These are phyloP conservation scores for Metschnikowia rubicola DNA, from an alignment of 805 yeast species.

Conservation along the genomic window DNA sequence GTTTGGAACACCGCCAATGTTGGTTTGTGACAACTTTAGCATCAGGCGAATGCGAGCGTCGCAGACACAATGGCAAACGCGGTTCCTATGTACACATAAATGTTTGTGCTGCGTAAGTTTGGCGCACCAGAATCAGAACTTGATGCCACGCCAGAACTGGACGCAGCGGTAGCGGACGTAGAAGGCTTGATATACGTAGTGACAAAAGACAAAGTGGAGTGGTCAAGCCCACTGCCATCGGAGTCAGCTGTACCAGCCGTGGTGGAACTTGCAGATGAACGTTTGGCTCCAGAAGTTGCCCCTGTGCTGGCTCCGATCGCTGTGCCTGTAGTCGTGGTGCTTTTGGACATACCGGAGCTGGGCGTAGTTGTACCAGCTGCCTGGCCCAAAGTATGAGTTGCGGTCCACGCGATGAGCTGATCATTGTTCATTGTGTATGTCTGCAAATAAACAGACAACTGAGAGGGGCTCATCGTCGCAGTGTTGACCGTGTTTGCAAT, in stretches of 20 bases:
- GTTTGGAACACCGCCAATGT: no score
- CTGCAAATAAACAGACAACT: slow-evolving; percentile 10
- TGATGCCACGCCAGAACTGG: not conserved
- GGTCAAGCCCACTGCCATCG: slow-evolving; percentile 5
- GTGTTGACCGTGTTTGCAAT: slow-evolving; percentile 13
- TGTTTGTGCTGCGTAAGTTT: no score
- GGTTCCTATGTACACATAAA: no score
- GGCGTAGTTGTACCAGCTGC: slow-evolving; percentile 11
- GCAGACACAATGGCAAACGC: not conserved
- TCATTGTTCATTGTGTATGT: slow-evolving; percentile 17
- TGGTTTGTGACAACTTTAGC: no score
- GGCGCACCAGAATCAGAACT: slow-evolving; percentile 4
- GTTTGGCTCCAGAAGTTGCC: not conserved
- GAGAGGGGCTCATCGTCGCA: slow-evolving; percentile 16
- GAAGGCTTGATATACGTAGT: slow-evolving; percentile 32
- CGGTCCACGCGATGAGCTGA: slow-evolving; percentile 18
- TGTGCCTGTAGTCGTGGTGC: not conserved
- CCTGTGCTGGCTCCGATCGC: not conserved
- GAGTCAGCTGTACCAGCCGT: slow-evolving; percentile 7
- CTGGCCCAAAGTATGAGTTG: slow-evolving; percentile 15
- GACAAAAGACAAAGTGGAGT: slow-evolving; percentile 22
- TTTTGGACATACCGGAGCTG: slow-evolving; percentile 11
- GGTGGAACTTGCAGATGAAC: not conserved
- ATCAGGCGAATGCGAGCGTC: not conserved
- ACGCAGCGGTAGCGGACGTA: slow-evolving; percentile 8